Evolutionary conservation across 345 rosid species (phyloP), one percentile per base, ranked within the genome.

Genomic region (Brassica napus): DNA sequence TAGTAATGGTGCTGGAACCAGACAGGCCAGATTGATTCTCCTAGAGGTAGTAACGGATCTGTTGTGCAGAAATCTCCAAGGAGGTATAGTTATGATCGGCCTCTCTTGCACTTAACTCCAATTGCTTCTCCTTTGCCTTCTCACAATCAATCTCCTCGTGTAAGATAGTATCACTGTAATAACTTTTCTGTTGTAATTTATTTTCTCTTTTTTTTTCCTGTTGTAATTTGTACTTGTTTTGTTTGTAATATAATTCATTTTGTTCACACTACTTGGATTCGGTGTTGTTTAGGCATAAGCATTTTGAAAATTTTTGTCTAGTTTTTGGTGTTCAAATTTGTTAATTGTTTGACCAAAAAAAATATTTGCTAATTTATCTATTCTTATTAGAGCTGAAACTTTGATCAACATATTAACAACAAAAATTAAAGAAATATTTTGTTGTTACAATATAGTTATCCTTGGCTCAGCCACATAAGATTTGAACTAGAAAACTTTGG

Each of bases 101-200:
- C 94, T 69, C 89, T 93, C 0, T 75, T 84, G 71, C 79, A 86
- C 74, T 15, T 81, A 71, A 87, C 89, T 1, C 92, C 94, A 0
- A 62, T 26, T 69, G 92, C 87, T 49, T 92, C 90, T 7, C 97
- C 94, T 9, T 78, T 92, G 84, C 88, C 83, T 26, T 60, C 86
- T 35, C 86, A 86, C 47, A 78, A 82, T 75, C 91, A 81, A 28
- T 89, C 93, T 78, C 93, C 90, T 9, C 86, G 85, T 60, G 81
- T 77, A 21, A 74, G 77, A 58, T 92, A 84, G 61, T 65, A 47
- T 65, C 68, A 55, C 37, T 64, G 31, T 54, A 37, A 11, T 28
- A 35, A 28, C 7, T 7, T 54, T 60, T 18, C 21, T 18, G 21
- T 18, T 0, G 21, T 18, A 18, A 18, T 18, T 18, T 18, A 18